Evolutionary conservation across 805 yeast species (phyloP).

Genomic region (Yueomyces sinensis): DNA sequence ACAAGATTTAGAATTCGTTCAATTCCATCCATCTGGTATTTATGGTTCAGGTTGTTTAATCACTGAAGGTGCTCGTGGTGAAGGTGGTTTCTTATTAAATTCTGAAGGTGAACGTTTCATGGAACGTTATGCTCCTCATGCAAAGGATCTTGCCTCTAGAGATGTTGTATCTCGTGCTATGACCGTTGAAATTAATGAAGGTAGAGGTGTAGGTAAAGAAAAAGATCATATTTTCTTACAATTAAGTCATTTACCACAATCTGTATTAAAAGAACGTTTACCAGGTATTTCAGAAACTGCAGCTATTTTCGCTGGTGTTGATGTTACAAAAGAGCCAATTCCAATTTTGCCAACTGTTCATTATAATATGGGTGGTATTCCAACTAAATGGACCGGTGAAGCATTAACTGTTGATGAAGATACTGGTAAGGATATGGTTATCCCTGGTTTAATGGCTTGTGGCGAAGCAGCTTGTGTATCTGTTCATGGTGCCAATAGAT

Average conservation of each 20-base stretch:
- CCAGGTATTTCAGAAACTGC: conserved; percentile 99
- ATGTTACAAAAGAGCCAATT: conserved; percentile 97
- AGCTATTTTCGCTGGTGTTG: conserved; percentile 96
- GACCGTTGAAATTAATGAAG: conserved; percentile 96
- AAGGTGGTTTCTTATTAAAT: conserved; percentile 95
- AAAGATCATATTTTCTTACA: conserved; percentile 94
- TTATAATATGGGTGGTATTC: conserved; percentile 99
- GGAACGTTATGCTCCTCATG: conserved; percentile 99
- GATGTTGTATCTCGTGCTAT: conserved; percentile 98
- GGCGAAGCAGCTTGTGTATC: conserved; percentile 99
- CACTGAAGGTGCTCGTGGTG: conserved; percentile 99
- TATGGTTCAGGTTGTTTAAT: conserved; percentile 98
- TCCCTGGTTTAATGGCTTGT: conserved; percentile 90
- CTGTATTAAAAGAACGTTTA: conserved; percentile 84
- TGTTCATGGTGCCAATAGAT: conserved; percentile 98
- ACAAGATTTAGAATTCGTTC: conserved; percentile 94
- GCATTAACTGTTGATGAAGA: conserved; percentile 68
- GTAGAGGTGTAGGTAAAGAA: conserved; percentile 96
- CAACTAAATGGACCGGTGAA: conserved; percentile 96
- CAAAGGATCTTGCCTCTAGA: conserved; percentile 96
- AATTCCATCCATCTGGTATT: conserved; percentile 99
- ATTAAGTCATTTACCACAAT: conserved; percentile 85
- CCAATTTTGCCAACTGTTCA: conserved; percentile 98
- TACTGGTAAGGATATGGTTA: conserved; percentile 77
- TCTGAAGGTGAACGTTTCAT: conserved; percentile 98